Base-by-base conservation (phyloP, 257 asterid genomes). In the Petunia axillaris region DNA sequence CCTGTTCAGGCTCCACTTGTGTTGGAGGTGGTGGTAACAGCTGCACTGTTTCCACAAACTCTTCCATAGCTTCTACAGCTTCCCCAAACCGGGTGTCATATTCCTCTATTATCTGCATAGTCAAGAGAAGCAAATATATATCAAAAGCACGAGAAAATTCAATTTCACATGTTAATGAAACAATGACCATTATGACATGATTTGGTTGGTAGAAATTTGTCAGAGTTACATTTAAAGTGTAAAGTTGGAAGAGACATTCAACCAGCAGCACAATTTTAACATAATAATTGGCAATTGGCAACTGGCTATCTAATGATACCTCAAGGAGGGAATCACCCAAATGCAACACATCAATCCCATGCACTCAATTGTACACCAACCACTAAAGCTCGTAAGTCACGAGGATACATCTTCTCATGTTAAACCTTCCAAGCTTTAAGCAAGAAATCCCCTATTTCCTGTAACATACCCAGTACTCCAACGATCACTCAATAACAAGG, bases 21-120 rank as follows among this genome's bases (percentile, higher is more conserved):
- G 80, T 64, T 67, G 92, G 94, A 81, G 84, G 88, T 50, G 92
- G 85, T 0, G 95, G 97, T 84, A 93, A 85, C 74, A 89, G 44
- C 79, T 79, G 85, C 53, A n/a, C 67, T 1, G 67, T 59, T 81
- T 90, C 90, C 14, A 88, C 81, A 71, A 90, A 76, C 78, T 86
- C 89, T 1, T 84, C 83, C 10, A 75, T 59, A 46, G 84, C 85
- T 3, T 87, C 93, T 10, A 55, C 67, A 54, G 81, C 86, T 3
- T 87, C 93, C 38, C 87, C 92, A 77, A 85, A 71, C 10, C 94
- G 93, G 0, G 55, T 5, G 5, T 87, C 94, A 40, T 85, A 85
- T 10, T 91, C 88, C 79, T 85, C 91, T 59, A 92, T 63, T 57
- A 94, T 87, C 98, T 94, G 90, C n/a, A 76, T 37, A 71, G 43